Conservation (phyloP, 805 yeast genomes). For the Dipodascus albidus region DNA sequence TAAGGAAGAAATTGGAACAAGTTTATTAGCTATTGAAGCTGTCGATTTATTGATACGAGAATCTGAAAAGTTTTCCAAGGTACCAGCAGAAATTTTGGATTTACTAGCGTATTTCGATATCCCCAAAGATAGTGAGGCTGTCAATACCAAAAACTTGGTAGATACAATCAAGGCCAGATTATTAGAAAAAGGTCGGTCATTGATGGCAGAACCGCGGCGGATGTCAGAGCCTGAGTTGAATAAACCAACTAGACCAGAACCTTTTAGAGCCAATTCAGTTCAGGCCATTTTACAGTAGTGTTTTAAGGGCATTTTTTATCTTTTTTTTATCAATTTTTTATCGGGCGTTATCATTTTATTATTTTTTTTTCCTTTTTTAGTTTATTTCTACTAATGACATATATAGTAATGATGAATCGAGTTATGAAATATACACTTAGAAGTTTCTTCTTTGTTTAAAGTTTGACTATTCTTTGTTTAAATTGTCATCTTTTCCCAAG, state of each 20-base stretch:
- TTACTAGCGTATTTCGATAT: conserved; percentile 35
- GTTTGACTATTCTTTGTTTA: too few relatives aligned
- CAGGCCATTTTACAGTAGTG: background rate
- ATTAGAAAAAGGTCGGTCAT: background rate
- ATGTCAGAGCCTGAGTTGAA: conserved; percentile 1
- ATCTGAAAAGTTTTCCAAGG: conserved; percentile 65
- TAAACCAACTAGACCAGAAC: background rate
- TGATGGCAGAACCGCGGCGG: background rate
- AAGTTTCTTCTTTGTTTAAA: too few relatives aligned
- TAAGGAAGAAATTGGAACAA: conserved; percentile 27
- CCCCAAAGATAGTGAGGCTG: background rate
- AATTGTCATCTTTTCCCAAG: too few relatives aligned
- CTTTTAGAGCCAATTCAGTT: background rate
- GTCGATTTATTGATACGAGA: conserved; percentile 71
- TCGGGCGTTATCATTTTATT: background rate
- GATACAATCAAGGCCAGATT: background rate
- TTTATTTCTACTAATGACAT: background rate
- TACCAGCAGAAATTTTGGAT: conserved; percentile 54
- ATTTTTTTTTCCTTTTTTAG: background rate
- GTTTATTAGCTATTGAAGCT: conserved; percentile 79
- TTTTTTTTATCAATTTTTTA: background rate
- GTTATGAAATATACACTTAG: background rate
- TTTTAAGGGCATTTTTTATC: background rate
- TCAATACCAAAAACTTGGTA: background rate
- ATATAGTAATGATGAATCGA: background rate